A percentile compares a stretch with the other conserved stretches of the same genome.
Evolutionary conservation across 2,329 filamentous ascomycete species (phyloP).

Genomic region (Venturiaceae sp.): DNA sequence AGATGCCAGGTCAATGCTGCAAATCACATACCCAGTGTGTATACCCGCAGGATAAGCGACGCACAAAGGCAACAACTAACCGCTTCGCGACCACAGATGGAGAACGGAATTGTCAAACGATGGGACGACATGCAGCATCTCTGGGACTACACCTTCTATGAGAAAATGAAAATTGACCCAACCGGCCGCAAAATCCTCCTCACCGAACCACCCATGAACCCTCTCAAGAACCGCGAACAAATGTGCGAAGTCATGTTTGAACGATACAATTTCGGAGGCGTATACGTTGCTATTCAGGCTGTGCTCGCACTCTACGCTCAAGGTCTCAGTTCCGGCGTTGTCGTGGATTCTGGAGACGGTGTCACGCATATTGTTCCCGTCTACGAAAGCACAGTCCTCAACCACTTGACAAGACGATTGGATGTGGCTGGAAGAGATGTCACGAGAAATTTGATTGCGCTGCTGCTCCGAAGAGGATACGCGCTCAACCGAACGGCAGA

Average conservation of each 20-base stretch:
- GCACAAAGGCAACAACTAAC: neutral
- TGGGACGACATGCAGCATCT: conserved; percentile 99
- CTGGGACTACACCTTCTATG: conserved; percentile 97
- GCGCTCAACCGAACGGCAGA: conserved; percentile 96
- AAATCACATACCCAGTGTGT: conserved; percentile 78
- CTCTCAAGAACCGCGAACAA: conserved; percentile 88
- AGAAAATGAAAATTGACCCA: conserved; percentile 91
- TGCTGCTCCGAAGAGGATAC: conserved; percentile 88
- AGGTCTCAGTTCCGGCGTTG: conserved; percentile 76
- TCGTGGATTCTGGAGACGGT: conserved; percentile 95
- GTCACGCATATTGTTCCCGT: conserved; percentile 98
- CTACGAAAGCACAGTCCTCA: conserved; percentile 95
- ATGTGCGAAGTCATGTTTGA: conserved; percentile 99
- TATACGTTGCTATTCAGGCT: conserved; percentile 96
- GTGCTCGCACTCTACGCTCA: conserved; percentile 94
- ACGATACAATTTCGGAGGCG: conserved; percentile 87
- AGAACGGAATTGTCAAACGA: conserved; percentile 98
- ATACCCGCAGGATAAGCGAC: neutral
- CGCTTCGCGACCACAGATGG: conserved; percentile 56
- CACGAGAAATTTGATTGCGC: conserved; percentile 93
- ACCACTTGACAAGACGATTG: conserved; percentile 86
- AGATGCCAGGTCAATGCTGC: conserved; percentile 90
- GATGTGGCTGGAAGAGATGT: conserved; percentile 96
- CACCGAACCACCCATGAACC: conserved; percentile 97
- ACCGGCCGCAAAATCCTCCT: conserved; percentile 92